These are phyloP conservation scores for Tritrichomonas foetus DNA, from an alignment of 208 protist genomes.

Conservation along the genomic window DNA sequence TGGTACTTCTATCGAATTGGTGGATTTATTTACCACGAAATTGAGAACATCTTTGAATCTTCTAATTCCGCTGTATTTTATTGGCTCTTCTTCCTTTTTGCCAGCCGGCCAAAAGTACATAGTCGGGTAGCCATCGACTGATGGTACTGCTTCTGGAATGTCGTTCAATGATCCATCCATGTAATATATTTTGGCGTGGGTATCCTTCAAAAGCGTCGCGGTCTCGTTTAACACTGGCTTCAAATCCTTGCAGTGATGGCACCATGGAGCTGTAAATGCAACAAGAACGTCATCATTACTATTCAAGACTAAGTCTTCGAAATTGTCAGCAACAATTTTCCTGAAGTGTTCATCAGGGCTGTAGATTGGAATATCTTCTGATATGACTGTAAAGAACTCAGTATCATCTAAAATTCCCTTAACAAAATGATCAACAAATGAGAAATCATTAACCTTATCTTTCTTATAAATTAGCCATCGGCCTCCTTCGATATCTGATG, in stretches of 20 bases:
- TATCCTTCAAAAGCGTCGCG: not conserved
- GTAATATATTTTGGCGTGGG: not conserved
- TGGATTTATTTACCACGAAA: not conserved
- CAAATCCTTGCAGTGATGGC: not conserved
- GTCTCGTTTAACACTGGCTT: not conserved
- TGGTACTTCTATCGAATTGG: not conserved
- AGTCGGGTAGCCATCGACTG: slow-evolving; percentile 1
- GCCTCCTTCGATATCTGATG: not conserved
- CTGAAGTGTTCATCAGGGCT: not conserved
- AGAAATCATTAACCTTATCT: not conserved
- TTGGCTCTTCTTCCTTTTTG: not conserved
- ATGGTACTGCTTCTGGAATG: not conserved
- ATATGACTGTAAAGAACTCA: too few relatives aligned
- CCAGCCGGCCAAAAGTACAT: not conserved
- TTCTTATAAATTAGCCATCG: not conserved
- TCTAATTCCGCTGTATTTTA: not conserved
- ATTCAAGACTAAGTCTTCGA: not conserved
- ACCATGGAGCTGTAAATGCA: slow-evolving; percentile 24
- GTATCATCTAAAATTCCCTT: not conserved
- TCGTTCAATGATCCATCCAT: not conserved
- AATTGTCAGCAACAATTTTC: not conserved
- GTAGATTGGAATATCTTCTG: too few relatives aligned
- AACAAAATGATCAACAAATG: not conserved
- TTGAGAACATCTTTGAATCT: not conserved
- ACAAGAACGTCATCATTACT: not conserved